Base-by-base conservation (phyloP, 139 green algal genomes). In the Chlamydomonas sphaeroides region DNA sequence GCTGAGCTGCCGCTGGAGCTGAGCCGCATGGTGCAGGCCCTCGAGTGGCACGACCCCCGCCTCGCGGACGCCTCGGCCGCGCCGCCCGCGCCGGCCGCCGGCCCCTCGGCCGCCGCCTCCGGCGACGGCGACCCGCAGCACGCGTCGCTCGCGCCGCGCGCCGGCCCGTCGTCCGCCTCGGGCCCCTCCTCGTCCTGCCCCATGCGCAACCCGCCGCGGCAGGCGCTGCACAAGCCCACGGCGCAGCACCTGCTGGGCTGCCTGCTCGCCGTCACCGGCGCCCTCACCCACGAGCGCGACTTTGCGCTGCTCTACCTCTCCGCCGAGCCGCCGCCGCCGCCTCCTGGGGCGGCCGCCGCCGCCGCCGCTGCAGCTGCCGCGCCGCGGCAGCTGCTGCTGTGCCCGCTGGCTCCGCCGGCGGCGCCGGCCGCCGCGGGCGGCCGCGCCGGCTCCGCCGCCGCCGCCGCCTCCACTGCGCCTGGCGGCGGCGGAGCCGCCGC, bases 1-100 rank as follows among this genome's bases (percentile, higher is more conserved):
- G 93, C 87, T 15, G 92, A 95, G 84, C 87, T 96, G 63, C 91
- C 93, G 2, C 79, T 96, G 48, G 93, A 96, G 84, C 85, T 83
- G 41, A 93, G 90, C 86, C 87, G 93, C 65, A 91, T 96, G 89
- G 86, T 93, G 68, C 93, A 94, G 79, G 80, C 87, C 5, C 85
- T 95, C 15, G 92, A 95, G 83, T 94, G 90, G 91, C 84, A 94
- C 79, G 71, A 88, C 69, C 49, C 82, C 14, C 51, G 71, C 25
- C 51, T 79, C 25, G 59, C 30, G 11, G 30, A 30, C 30, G 59
- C 21, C 5, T 8, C 21, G 56, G 15, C 56, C 11, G 11, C 25
- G 56, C 26, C 21, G 5, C 56, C 21, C 11, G 21, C 25, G 11
- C 56, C 56, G 56, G 56, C 45, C n/a, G n/a, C 45, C 45, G 11